Base-by-base conservation (phyloP, 371 early-diverging fungal species). In the Zopfochytrium polystomum region DNA sequence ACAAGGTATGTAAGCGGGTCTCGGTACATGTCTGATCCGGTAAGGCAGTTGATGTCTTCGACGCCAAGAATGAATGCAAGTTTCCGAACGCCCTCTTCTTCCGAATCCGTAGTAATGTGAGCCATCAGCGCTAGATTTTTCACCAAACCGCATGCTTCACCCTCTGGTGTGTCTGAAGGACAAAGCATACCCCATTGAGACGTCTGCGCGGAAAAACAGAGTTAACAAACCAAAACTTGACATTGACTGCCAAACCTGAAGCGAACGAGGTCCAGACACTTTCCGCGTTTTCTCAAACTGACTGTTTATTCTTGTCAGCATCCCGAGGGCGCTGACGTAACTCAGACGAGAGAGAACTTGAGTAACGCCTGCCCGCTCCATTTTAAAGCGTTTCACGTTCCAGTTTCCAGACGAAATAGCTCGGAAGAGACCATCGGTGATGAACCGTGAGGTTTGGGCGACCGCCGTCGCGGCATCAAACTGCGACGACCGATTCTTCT, bases 231-330 rank as follows among this genome's bases (percentile, higher is more conserved):
- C 38, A 56, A 7, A 11, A 23, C 3, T 31, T 5, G 11, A 50
- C 32, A 44, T 38, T 23, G 52, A 76, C 77, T 68, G 7, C 18
- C 38, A 18, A 7, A 38, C 38, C 38, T 99, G 99, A 58, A 99
- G 78, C 4, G 98, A 83, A 76, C 99, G 84, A 26, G 99, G 99
- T 47, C 99, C 99, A 31, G 93, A 91, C 11, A 99, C 96, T 73
- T 99, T 99, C 70, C 99, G 80, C 6, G 99, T 99, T 80, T 99
- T 99, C 78, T 99, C 99, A 79, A 99, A 99, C 78, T 99, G 99
- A 35, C 93, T 92, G 52, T 85, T 83, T 56, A 99, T 99, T 68
- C 99, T 85, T 7, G 99, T 98, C 91, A 99, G 94, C 98, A 99
- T 99, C 60, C 99, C 99, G 57, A 99, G 78, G 0, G 99, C 98